These are phyloP conservation scores for Megacollybia platyphylla DNA, from an alignment of 1,284 basidiomycete genomes.

Conservation along the genomic window DNA sequence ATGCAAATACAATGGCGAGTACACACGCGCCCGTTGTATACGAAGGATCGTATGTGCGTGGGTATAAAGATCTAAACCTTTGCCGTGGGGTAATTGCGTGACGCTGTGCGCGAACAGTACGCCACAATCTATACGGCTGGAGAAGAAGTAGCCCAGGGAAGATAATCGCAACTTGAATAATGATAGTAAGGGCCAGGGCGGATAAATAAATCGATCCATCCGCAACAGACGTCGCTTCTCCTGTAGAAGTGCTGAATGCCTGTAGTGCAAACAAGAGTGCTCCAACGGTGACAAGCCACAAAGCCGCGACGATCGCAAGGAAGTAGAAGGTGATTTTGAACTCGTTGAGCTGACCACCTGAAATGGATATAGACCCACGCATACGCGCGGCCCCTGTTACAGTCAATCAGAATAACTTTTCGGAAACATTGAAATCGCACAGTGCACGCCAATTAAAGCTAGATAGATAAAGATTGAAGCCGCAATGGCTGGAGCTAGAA, in stretches of 20 bases:
- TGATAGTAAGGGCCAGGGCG: slow-evolving; percentile 45
- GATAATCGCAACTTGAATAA: slow-evolving; percentile 58
- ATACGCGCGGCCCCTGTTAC: slow-evolving; percentile 33
- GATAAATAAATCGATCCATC: slow-evolving; percentile 64
- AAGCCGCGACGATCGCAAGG: slow-evolving; percentile 35
- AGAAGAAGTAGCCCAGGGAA: slow-evolving; percentile 59
- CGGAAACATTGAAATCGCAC: slow-evolving; percentile 20
- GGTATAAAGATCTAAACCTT: slow-evolving; percentile 66
- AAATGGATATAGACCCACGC: slow-evolving; percentile 48
- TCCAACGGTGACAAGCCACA: slow-evolving; percentile 57
- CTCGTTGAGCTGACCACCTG: slow-evolving; percentile 41
- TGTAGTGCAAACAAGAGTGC: slow-evolving; percentile 55
- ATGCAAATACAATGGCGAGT: slow-evolving; percentile 59
- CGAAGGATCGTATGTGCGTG: slow-evolving; percentile 56
- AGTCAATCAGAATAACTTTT: slow-evolving; percentile 4
- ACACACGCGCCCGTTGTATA: slow-evolving; percentile 54
- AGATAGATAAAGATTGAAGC: slow-evolving; percentile 44
- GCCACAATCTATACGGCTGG: slow-evolving; percentile 52
- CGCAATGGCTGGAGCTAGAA: slow-evolving; percentile 52
- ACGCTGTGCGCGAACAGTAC: slow-evolving; percentile 37
- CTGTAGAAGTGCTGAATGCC: slow-evolving; percentile 27
- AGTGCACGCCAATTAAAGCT: slow-evolving; percentile 37
- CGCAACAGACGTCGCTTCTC: slow-evolving; percentile 34
- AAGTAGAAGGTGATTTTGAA: slow-evolving; percentile 63
- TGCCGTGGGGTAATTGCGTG: slow-evolving; percentile 63